Percentiles rank a stretch among this genome's conserved stretches.
Conservation (phyloP, 1,284 basidiomycete genomes). For the Cutaneotrichosporon dermatis region DNA sequence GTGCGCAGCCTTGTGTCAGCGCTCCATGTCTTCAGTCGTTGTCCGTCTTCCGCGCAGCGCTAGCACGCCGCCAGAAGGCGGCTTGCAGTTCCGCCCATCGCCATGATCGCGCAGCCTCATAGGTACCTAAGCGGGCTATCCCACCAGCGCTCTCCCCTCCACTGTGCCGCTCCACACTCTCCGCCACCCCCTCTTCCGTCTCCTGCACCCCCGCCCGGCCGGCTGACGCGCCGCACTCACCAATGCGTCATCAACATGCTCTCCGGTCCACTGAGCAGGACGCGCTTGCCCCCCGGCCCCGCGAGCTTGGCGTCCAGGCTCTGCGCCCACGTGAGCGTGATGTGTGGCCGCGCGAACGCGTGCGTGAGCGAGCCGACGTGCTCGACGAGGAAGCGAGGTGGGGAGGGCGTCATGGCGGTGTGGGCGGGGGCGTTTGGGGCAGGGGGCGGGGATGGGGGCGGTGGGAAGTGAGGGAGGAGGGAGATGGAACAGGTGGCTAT, state of each 20-base stretch:
- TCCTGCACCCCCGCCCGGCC: no score
- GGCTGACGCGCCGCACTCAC: conserved; percentile 49
- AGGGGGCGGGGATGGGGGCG: not conserved
- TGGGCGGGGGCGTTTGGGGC: not conserved
- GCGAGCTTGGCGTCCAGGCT: conserved; percentile 92
- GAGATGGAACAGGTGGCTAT: no score
- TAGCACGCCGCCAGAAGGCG: no score
- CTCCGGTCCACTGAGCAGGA: conserved; percentile 76
- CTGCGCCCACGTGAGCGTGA: conserved; percentile 91
- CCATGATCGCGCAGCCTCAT: no score
- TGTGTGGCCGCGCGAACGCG: conserved; percentile 32
- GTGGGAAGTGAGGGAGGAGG: not conserved
- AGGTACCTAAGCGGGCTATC: no score
- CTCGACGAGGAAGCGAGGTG: conserved; percentile 11
- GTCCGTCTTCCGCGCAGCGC: no score
- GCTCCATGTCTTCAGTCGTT: no score
- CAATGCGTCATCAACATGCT: conserved; percentile 94
- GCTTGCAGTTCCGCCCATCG: no score
- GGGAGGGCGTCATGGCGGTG: not conserved
- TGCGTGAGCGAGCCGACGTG: conserved; percentile 12
- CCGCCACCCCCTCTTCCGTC: no score
- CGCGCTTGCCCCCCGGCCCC: conserved; percentile 65
- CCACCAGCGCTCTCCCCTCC: no score
- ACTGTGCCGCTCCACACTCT: no score
- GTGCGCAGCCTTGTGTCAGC: conserved; percentile 63